Evolutionary conservation across 352 stramenopile genomes (phyloP), one percentile per base, ranked within the genome.

Genomic region (Phytopythium kandeliae): DNA sequence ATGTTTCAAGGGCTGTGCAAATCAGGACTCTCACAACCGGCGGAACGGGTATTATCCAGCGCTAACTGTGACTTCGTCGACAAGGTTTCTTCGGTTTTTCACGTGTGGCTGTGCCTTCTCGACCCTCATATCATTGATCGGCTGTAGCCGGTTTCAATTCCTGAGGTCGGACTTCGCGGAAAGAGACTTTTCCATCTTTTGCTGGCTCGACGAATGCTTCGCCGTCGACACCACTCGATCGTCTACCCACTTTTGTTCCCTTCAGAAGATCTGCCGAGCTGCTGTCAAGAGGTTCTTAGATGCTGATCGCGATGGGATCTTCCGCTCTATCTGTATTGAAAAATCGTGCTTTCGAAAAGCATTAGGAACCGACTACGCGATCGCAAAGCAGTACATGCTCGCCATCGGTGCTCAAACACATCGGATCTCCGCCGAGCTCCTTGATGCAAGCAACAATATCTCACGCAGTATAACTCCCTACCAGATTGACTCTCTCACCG

Each of bases 141-240:
- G 48, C 25, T 60, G 51, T 36, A 71, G 51, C 57, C 49, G 57
- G 19, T 17, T 7, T 6, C 43, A 49, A 8, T 36, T 49, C 12
- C 7, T 49, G 2, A 16, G 45, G 28, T 2, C 16, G 53, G 19
- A 69, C 66, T 61, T 60, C 1, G 43, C 61, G 25, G 48, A 43
- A 3, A 19, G 44, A 0, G 55, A 74, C 37, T 51, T 62, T 1
- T 41, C 45, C 3, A 50, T 71, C 4, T 69, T 75, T 34, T 52
- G 49, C 40, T 87, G 78, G 75, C 44, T 89, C 2, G 78, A 89
- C 25, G 65, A 85, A 21, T 85, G 74, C 48, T 85, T 85, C 19
- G 63, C 64, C 10, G 54, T 86, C 0, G 67, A 85, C 24, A 38
- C 24, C 21, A 43, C 48, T 1, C 65, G 63, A 36, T 48, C 58